Conservation (phyloP, 129 eudicot genomes). For the Flaveria robusta region DNA sequence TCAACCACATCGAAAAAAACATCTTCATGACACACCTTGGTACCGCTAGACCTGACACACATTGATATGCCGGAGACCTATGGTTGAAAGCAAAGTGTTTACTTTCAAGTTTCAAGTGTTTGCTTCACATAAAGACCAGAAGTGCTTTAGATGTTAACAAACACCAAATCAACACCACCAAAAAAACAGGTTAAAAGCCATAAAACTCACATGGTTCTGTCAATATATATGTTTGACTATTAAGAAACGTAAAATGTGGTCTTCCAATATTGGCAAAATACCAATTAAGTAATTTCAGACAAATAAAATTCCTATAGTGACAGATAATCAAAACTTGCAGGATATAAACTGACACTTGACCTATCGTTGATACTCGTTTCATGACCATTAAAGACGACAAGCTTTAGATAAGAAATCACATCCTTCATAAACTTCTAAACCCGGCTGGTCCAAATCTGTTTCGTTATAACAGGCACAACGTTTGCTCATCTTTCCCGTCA, state of each 20-base stretch:
- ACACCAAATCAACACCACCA: neutral
- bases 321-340: constrained; percentile 5
- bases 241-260: constrained; percentile 4
- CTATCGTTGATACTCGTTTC: neutral
- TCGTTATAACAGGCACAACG: constrained; percentile 82
- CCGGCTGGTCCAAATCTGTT: constrained; percentile 60
- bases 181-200: neutral
- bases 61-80: too few relatives aligned
- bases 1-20: too few relatives aligned
- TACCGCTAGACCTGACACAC: too few relatives aligned
- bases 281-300: neutral
- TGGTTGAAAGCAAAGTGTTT: too few relatives aligned
- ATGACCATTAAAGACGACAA: constrained; percentile 37
- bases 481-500: constrained; percentile 94
- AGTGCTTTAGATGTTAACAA: too few relatives aligned
- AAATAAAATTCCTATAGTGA: neutral
- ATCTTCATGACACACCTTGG: too few relatives aligned
- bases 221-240: neutral
- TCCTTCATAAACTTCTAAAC: constrained; percentile 75
- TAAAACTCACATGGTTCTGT: neutral
- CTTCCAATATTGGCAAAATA: neutral
- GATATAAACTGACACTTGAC: constrained; percentile 15
- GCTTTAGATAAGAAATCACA: constrained; percentile 62
- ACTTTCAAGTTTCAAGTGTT: too few relatives aligned
- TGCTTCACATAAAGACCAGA: too few relatives aligned